Evolutionary conservation across 805 yeast genomes (phyloP).

Genomic region (Myxozyma monticola): DNA sequence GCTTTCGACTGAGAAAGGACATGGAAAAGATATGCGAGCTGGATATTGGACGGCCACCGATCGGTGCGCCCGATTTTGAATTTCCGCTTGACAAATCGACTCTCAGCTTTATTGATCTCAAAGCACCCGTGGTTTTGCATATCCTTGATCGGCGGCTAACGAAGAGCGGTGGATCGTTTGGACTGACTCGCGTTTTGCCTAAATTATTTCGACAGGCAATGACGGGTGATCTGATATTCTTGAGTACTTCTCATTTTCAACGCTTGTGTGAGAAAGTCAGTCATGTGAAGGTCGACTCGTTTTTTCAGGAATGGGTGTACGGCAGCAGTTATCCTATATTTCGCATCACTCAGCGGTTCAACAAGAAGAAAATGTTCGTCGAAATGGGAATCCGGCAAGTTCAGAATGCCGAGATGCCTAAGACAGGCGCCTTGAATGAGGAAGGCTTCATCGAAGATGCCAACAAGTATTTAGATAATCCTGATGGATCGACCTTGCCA

Average conservation of each 20-base stretch:
- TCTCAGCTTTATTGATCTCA: constrained; percentile 66
- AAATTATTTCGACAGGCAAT: constrained; percentile 89
- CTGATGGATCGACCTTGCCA: background rate
- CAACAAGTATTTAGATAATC: constrained; percentile 31
- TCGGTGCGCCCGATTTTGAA: constrained; percentile 67
- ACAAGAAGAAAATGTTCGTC: constrained; percentile 87
- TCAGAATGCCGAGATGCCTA: constrained; percentile 61
- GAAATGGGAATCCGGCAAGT: constrained; percentile 94
- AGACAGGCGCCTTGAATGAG: constrained; percentile 40
- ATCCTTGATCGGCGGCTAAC: constrained; percentile 92
- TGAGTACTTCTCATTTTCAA: constrained; percentile 83
- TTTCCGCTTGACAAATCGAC: constrained; percentile 67
- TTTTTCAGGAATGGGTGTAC: constrained; percentile 91
- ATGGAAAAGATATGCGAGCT: constrained; percentile 67
- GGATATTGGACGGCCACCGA: constrained; percentile 77
- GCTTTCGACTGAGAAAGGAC: constrained; percentile 63
- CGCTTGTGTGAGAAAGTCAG: constrained; percentile 94
- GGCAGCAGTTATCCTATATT: constrained; percentile 88
- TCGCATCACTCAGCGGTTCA: constrained; percentile 85
- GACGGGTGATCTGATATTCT: constrained; percentile 84
- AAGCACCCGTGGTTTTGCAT: constrained; percentile 81
- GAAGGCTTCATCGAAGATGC: constrained; percentile 46
- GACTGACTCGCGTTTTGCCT: constrained; percentile 86
- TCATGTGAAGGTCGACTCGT: constrained; percentile 74
- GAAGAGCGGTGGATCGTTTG: constrained; percentile 91